Conservation (phyloP, 140 eudicot genomes). For the Erigeron philadelphicus region DNA sequence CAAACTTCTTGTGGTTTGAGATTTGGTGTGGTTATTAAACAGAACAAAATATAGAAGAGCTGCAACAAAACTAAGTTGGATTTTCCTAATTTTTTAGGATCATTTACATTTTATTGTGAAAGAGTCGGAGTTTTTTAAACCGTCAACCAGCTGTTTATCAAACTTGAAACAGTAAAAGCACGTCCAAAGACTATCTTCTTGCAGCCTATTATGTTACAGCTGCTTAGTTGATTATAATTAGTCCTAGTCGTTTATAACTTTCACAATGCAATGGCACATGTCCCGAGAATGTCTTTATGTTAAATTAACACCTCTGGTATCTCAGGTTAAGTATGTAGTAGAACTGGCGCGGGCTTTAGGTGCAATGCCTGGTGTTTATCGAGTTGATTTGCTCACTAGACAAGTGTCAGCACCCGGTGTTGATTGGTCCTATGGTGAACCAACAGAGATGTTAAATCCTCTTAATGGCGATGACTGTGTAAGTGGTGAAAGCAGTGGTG, state of each 20-base stretch:
- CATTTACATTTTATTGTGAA: background rate
- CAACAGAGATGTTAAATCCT: slow-evolving; percentile 71
- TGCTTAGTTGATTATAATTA: no score
- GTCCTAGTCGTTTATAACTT: no score
- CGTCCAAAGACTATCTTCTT: background rate
- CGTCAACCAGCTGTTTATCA: background rate
- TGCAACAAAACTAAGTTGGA: background rate
- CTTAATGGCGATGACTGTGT: slow-evolving; percentile 31
- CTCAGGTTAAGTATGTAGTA: slow-evolving; percentile 85
- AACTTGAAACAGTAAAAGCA: background rate
- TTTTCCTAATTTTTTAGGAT: background rate
- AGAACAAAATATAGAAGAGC: background rate
- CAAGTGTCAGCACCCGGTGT: slow-evolving; percentile 79
- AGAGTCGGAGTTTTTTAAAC: background rate
- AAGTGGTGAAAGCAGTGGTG: slow-evolving; percentile 79
- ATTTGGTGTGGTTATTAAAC: no score
- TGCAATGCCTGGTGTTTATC: slow-evolving; percentile 79
- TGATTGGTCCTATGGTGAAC: slow-evolving; percentile 81
- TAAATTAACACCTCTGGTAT: slow-evolving; percentile 1
- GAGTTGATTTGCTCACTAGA: slow-evolving; percentile 83
- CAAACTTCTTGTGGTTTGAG: no score
- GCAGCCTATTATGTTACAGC: background rate
- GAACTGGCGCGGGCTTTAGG: slow-evolving; percentile 89
- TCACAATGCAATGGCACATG: background rate
- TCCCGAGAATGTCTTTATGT: background rate